Conservation (phyloP, 2,329 filamentous ascomycete genomes). For the Neoscytalidium dimidiatum region DNA sequence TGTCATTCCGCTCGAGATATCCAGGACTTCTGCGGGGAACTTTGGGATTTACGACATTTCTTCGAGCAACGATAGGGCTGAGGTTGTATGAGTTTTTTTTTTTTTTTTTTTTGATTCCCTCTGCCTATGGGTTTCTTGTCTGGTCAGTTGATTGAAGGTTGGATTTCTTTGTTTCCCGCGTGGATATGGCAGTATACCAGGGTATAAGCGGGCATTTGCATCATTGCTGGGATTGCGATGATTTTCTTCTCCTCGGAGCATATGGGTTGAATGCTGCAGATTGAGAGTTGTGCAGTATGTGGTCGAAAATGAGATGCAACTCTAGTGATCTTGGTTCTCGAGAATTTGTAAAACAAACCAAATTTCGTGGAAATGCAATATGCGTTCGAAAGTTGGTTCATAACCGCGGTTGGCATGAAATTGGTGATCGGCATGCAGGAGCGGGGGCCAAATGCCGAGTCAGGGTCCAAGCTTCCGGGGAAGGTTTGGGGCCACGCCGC, state of each 20-base stretch:
- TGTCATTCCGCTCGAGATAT: background rate
- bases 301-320: background rate
- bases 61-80: background rate
- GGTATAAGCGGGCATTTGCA: background rate
- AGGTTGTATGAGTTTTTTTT: background rate
- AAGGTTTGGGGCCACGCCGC: background rate
- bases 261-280: background rate
- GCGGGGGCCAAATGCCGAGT: background rate
- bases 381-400: no score
- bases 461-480: conserved; percentile 7
- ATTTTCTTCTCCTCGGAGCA: background rate
- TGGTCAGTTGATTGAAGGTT: background rate
- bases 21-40: background rate
- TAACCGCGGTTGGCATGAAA: no score
- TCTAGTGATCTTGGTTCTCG: background rate
- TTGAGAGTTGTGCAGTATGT: background rate
- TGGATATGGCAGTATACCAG: background rate
- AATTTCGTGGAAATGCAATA: no score
- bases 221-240: background rate
- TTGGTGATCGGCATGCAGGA: background rate
- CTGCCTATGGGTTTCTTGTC: background rate
- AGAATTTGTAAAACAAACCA: background rate
- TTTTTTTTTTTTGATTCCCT: background rate
- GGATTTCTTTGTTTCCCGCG: background rate
- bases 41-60: background rate